phyloP scores from a whole-genome alignment of 1,284 basidiomycete genomes.

The Naganishia liquefaciens region DNA sequence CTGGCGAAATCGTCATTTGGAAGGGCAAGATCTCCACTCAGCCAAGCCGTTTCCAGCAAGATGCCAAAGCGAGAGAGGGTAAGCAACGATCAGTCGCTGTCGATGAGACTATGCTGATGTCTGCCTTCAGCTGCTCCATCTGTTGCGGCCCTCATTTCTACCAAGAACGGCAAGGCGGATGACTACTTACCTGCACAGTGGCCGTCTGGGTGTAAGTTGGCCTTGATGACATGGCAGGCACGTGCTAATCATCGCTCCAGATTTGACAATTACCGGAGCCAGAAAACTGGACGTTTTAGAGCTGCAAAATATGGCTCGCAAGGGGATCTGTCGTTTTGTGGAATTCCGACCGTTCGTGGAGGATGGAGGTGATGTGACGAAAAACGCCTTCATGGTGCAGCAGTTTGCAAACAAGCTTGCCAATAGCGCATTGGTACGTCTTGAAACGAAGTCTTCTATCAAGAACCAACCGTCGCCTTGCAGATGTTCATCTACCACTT shows the following conservation, averaged over 20 bases:
- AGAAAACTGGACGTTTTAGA: conserved; percentile 24
- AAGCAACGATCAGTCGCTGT: neutral
- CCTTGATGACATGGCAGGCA: neutral
- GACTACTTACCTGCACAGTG: conserved; percentile 21
- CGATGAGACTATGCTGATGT: neutral
- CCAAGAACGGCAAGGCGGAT: conserved; percentile 20
- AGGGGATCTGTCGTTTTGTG: conserved; percentile 27
- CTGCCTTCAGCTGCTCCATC: conserved; percentile 20
- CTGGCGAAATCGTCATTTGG: conserved; percentile 26
- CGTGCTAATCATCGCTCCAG: neutral
- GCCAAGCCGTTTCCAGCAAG: conserved; percentile 23
- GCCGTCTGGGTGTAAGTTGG: conserved; percentile 26
- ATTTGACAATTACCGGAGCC: conserved; percentile 24
- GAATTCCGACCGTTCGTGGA: conserved; percentile 27
- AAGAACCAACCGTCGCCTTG: too few species aligned
- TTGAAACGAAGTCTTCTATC: too few species aligned
- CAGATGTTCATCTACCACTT: conserved; percentile 33
- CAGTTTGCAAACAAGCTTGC: conserved; percentile 31
- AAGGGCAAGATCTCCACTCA: conserved; percentile 25
- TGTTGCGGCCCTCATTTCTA: conserved; percentile 16
- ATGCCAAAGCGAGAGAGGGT: conserved; percentile 13
- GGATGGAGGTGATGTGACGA: conserved; percentile 16
- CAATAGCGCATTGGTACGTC: conserved; percentile 25
- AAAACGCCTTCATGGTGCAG: conserved; percentile 18
- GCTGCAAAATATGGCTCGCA: conserved; percentile 26